Evolutionary conservation across 2,329 filamentous ascomycete species (phyloP), one percentile per base, ranked within the genome.

Genomic region (Scedosporium boydii): DNA sequence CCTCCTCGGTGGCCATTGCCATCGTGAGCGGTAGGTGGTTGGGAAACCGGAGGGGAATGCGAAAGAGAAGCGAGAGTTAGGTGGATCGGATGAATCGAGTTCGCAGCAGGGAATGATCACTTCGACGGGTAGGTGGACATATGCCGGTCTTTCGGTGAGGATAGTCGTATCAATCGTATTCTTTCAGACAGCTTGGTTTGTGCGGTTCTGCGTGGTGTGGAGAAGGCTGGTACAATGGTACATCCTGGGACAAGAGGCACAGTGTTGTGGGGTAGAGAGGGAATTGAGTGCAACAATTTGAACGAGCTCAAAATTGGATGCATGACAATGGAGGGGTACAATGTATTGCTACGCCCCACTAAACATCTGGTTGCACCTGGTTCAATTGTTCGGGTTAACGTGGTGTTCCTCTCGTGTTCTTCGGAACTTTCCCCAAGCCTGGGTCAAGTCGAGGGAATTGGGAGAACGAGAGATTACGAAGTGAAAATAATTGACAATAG

Each of bases 1-100:
- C 87, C 55, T 83, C 81, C 63, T 80, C 77, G 26, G 74, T 23
- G 23, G 23, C n/a, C n/a, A n/a, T 74, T 62, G 70, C 68, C 62
- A 68, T 66, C 48, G 71, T 71, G 27, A 53, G 21, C 34, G 34
- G 34, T 3, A 38, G 34, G 26, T 61, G 56, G 21, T 18, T 56
- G 14, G 59, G 14, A 4, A 21, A 16, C 9, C 21, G n/a, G 60
- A 10, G 26, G 7, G 3, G 44, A 9, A 26, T 21, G 34, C 16
- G 27, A n/a, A 9, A 27, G 34, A 6, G 26, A 16, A 42, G 21
- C n/a, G 6, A 6, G 60, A 27, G 29, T 23, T 21, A 53, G 42
- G 29, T 23, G 23, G 23, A 23, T 23, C 23, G 18, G 44, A 6
- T 57, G 18, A 29, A 27, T 44, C n/a, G 58, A 23, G 41, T 48